Conservation (phyloP, 441 rosid species). For the Lepidium campestre region DNA sequence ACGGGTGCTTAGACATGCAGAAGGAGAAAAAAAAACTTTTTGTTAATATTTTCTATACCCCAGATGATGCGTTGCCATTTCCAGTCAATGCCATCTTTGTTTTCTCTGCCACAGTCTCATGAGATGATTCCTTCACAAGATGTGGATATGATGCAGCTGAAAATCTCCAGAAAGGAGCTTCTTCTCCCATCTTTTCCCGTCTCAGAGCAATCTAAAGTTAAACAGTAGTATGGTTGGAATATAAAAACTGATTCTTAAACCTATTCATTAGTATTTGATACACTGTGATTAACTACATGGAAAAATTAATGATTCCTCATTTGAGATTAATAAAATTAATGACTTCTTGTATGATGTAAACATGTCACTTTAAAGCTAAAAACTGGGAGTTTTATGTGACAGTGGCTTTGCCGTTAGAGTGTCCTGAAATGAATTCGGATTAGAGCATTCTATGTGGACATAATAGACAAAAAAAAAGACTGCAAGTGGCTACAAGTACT, state of each 20-base stretch:
- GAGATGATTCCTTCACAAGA: constrained; percentile 27
- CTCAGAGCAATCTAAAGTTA: constrained; percentile 57
- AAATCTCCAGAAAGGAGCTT: constrained; percentile 77
- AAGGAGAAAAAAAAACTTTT: not conserved
- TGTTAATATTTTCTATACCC: constrained; percentile 35
- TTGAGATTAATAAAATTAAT: not conserved
- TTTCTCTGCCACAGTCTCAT: constrained; percentile 25
- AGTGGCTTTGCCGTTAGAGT: not conserved
- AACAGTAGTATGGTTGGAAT: not conserved
- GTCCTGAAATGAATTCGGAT: not conserved
- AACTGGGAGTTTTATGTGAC: not conserved
- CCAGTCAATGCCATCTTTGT: constrained; percentile 27
- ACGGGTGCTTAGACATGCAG: not conserved
- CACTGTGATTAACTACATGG: not conserved
- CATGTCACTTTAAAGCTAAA: not conserved
- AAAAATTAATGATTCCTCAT: not conserved
- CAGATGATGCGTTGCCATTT: constrained; percentile 34
- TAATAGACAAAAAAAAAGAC: not conserved
- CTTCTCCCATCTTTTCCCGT: constrained; percentile 68
- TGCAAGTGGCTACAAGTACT: constrained; percentile 18
- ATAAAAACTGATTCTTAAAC: not conserved
- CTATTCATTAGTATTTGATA: not conserved
- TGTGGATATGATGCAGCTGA: constrained; percentile 64
- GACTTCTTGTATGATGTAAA: not conserved
- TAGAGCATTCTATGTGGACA: not conserved